Percentiles rank a stretch among this genome's conserved stretches.
Evolutionary conservation across 2,329 filamentous ascomycete species (phyloP).

Genomic region (Cordyceps tenuipes): DNA sequence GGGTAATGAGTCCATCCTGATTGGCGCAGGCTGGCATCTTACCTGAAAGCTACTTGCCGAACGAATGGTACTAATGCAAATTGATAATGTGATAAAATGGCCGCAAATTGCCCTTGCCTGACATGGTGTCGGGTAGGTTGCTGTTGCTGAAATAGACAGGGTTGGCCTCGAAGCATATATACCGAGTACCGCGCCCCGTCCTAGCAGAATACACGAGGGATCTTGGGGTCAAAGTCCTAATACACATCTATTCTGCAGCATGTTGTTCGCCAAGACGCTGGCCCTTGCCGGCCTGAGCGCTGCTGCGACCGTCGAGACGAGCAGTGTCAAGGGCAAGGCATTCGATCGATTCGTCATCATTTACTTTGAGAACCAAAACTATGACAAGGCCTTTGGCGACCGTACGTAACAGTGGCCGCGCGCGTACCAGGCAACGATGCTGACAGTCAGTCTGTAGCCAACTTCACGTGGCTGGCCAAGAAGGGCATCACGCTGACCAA

Average conservation of each 20-base stretch:
- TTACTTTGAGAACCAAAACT: slow-evolving; percentile 73
- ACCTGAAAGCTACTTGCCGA: background rate
- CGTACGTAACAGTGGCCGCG: slow-evolving; percentile 29
- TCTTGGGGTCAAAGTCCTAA: background rate
- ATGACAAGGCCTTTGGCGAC: slow-evolving; percentile 54
- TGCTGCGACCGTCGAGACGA: slow-evolving; percentile 9
- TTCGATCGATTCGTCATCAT: slow-evolving; percentile 67
- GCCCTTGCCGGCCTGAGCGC: background rate
- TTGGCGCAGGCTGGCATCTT: background rate
- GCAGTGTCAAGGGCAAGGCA: slow-evolving; percentile 22
- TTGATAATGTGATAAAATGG: background rate
- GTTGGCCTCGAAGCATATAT: background rate
- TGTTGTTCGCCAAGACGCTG: slow-evolving; percentile 2
- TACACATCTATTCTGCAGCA: background rate
- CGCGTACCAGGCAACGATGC: background rate
- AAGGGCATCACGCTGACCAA: slow-evolving; percentile 24
- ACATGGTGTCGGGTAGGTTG: too few species aligned
- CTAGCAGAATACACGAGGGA: too few species aligned
- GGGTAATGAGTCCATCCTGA: background rate
- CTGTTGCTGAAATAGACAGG: background rate
- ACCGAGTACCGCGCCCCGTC: background rate
- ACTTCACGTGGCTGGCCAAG: slow-evolving; percentile 21
- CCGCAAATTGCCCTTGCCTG: background rate
- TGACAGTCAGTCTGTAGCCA: slow-evolving; percentile 13
- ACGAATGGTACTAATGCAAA: background rate